These are phyloP conservation scores for Collybiopsis confluens DNA, from an alignment of 768 basidiomycete species.

Conservation along the genomic window DNA sequence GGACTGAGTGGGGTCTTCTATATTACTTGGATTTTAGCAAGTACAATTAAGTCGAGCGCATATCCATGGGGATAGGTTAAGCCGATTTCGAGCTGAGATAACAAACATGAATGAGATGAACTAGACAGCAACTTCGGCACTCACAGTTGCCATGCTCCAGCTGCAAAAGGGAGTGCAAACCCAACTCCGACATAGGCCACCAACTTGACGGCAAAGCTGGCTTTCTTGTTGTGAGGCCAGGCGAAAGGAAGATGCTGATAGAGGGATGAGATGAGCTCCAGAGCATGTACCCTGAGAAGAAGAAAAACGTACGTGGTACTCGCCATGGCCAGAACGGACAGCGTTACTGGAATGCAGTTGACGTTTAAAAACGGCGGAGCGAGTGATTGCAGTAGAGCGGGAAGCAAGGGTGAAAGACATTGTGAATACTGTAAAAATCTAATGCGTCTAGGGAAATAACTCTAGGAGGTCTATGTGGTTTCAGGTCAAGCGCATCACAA, in stretches of 20 bases:
- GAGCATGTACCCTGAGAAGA: too few species aligned
- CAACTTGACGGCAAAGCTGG: constrained; percentile 40
- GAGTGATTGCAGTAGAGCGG: constrained; percentile 1
- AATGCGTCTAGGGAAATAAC: neutral
- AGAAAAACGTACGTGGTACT: constrained; percentile 49
- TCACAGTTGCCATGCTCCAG: constrained; percentile 61
- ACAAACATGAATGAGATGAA: too few species aligned
- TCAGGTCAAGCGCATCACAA: neutral
- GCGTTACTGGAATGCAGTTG: constrained; percentile 36
- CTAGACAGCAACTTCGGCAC: constrained; percentile 20
- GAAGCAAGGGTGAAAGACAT: constrained; percentile 7
- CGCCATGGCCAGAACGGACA: constrained; percentile 45
- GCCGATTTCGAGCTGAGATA: neutral
- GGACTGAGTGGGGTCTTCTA: too few species aligned
- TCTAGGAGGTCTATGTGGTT: neutral
- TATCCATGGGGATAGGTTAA: too few species aligned
- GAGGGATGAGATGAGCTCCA: neutral
- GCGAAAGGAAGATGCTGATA: constrained; percentile 54
- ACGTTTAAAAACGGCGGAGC: neutral
- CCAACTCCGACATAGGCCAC: constrained; percentile 45
- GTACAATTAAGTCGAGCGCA: constrained; percentile 16
- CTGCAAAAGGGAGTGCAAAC: constrained; percentile 66
- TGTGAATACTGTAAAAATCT: constrained; percentile 1
- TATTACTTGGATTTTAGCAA: neutral
- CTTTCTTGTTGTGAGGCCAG: constrained; percentile 38